These are phyloP conservation scores for Amanita thiersii DNA, from an alignment of 768 basidiomycete species.

Conservation along the genomic window DNA sequence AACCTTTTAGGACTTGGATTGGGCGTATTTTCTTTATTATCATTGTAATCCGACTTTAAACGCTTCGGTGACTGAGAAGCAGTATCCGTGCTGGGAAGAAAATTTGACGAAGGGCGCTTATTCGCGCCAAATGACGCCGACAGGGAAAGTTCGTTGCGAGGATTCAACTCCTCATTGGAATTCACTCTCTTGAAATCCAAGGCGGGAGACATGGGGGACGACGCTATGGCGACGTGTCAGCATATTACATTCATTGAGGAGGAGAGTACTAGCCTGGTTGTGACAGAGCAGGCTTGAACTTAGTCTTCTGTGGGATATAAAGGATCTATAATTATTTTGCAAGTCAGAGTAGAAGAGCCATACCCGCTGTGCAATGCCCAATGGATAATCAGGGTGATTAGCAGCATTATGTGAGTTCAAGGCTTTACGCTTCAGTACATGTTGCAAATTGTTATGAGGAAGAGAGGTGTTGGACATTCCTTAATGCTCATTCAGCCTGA, in stretches of 20 bases:
- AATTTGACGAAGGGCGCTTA: constrained; percentile 14
- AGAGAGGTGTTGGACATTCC: constrained; percentile 12
- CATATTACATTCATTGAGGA: not conserved
- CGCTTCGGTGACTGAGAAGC: constrained; percentile 13
- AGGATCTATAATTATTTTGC: not conserved
- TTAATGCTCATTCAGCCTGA: no score
- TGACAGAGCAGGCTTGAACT: constrained; percentile 36
- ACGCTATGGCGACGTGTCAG: not conserved
- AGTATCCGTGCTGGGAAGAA: constrained; percentile 10
- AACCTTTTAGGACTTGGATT: no score
- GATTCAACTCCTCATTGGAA: not conserved
- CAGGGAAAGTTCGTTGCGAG: constrained; percentile 3
- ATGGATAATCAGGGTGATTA: not conserved
- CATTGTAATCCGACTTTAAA: constrained; percentile 8
- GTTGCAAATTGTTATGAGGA: constrained; percentile 32
- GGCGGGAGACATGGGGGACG: not conserved
- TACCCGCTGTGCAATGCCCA: no score
- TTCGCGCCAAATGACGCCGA: constrained; percentile 1
- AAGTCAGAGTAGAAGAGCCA: no score
- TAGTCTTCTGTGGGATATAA: constrained; percentile 18
- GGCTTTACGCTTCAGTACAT: constrained; percentile 22
- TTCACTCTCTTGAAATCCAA: not conserved
- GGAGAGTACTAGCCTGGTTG: constrained; percentile 1
- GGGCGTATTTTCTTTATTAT: constrained; percentile 12
- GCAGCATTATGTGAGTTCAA: constrained; percentile 1